Evolutionary conservation across 1,139 yeast genomes (phyloP).

Genomic region (Saccharomyces hybrid): DNA sequence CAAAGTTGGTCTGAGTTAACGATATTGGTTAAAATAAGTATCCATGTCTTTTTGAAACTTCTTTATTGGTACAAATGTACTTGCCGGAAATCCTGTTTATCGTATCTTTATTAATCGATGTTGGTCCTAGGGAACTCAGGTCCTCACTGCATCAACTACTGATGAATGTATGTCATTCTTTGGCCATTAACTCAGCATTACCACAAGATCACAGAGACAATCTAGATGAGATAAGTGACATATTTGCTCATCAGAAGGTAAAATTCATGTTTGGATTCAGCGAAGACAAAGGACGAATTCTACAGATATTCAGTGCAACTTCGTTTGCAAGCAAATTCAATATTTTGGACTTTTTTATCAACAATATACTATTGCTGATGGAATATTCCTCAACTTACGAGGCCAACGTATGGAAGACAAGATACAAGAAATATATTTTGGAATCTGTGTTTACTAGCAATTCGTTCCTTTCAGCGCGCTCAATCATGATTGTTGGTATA

Average conservation of each 20-base stretch:
- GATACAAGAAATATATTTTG: slow-evolving; percentile 63
- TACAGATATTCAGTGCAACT: slow-evolving; percentile 34
- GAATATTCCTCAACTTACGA: slow-evolving; percentile 45
- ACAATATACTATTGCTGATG: slow-evolving; percentile 51
- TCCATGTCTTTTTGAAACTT: slow-evolving; percentile 69
- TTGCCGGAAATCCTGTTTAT: slow-evolving; percentile 68
- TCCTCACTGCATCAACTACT: slow-evolving; percentile 56
- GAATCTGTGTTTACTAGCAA: slow-evolving; percentile 55
- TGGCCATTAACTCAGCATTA: slow-evolving; percentile 51
- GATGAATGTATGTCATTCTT: slow-evolving; percentile 66
- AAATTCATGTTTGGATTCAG: slow-evolving; percentile 71
- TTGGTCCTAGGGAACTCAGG: slow-evolving; percentile 65
- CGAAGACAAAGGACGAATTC: slow-evolving; percentile 46
- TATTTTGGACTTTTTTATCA: slow-evolving; percentile 59
- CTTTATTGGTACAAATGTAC: slow-evolving; percentile 55
- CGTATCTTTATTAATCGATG: slow-evolving; percentile 64
- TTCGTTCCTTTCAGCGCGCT: slow-evolving; percentile 64
- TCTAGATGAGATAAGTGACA: slow-evolving; percentile 48
- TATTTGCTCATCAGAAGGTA: slow-evolving; percentile 64
- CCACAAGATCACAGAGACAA: slow-evolving; percentile 38
- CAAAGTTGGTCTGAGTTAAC: slow-evolving; percentile 69
- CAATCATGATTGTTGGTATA: slow-evolving; percentile 65
- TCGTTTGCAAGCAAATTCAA: slow-evolving; percentile 46
- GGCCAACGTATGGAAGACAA: slow-evolving; percentile 53
- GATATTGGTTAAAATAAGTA: slow-evolving; percentile 58